Conservation (phyloP, 805 yeast genomes). For the Lachancea meyersii region DNA sequence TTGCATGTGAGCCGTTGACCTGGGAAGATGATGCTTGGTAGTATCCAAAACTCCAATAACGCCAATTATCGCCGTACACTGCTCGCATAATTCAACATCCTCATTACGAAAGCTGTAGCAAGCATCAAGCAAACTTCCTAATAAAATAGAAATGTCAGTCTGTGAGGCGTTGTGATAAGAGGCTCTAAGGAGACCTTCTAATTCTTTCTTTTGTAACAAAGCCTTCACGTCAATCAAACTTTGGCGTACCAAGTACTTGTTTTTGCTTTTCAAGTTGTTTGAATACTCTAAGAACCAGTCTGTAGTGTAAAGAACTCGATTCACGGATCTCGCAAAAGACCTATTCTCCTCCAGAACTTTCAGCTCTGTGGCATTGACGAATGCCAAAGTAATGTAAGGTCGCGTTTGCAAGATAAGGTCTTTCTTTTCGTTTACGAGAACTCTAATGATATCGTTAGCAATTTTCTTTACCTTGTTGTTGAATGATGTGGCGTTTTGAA, state of each 20-base stretch:
- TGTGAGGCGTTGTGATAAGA: conserved; percentile 31
- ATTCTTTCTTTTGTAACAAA: conserved; percentile 46
- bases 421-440: conserved; percentile 21
- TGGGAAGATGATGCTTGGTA: conserved; percentile 42
- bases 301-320: conserved; percentile 20
- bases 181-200: conserved; percentile 38
- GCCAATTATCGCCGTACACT: conserved; percentile 58
- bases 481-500: conserved; percentile 59
- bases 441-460: conserved; percentile 47
- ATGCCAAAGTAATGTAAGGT: conserved; percentile 54
- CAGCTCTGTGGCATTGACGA: conserved; percentile 56
- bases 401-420: conserved; percentile 18
- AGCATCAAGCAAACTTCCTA: conserved; percentile 50
- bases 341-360: conserved; percentile 43
- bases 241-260: conserved; percentile 60
- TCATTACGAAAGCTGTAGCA: conserved; percentile 48
- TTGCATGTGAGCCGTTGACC: conserved; percentile 33
- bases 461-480: conserved; percentile 41
- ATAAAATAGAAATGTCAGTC: conserved; percentile 38
- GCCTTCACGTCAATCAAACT: conserved; percentile 57
- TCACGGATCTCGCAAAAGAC: conserved; percentile 46
- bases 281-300: conserved; percentile 26
- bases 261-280: conserved; percentile 24
- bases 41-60: conserved; percentile 72
- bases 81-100: conserved; percentile 44